Conservation (phyloP, 1,284 basidiomycete species). For the Agroathelia rolfsii region DNA sequence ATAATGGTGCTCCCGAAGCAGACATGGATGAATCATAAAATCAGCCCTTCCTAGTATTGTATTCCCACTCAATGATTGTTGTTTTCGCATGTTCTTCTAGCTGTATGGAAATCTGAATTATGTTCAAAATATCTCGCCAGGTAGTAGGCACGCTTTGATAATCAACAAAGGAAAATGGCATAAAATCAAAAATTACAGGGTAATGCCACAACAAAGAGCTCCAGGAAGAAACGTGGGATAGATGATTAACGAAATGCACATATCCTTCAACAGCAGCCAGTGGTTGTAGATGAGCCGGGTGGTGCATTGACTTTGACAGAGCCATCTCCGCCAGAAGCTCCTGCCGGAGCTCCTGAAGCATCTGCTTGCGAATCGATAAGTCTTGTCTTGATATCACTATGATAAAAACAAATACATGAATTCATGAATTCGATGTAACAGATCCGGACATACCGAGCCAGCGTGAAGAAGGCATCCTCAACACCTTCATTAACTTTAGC, state of each 20-base stretch:
- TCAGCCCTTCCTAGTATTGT: no score
- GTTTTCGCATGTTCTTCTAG: no score
- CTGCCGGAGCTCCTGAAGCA: slow-evolving; percentile 34
- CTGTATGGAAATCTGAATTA: no score
- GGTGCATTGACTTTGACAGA: slow-evolving; percentile 62
- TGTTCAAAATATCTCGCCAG: no score
- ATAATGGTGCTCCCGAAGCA: no score
- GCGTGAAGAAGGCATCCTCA: slow-evolving; percentile 97
- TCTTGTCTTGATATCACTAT: slow-evolving; percentile 92
- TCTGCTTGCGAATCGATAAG: slow-evolving; percentile 92
- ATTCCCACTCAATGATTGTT: no score
- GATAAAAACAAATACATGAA: background rate
- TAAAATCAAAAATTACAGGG: no score
- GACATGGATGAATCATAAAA: no score
- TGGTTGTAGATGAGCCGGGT: slow-evolving; percentile 26
- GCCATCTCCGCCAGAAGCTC: slow-evolving; percentile 33
- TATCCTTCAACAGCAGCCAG: slow-evolving; percentile 50
- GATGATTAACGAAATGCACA: slow-evolving; percentile 1
- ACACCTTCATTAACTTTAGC: slow-evolving; percentile 98
- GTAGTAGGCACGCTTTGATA: no score
- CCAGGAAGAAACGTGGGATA: no score
- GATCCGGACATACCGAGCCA: slow-evolving; percentile 59
- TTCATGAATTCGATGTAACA: background rate
- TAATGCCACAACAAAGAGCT: no score
- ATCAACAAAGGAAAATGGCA: no score